These are phyloP conservation scores for Colletotrichum musae DNA, from an alignment of 2,329 filamentous ascomycete genomes.

Conservation along the genomic window DNA sequence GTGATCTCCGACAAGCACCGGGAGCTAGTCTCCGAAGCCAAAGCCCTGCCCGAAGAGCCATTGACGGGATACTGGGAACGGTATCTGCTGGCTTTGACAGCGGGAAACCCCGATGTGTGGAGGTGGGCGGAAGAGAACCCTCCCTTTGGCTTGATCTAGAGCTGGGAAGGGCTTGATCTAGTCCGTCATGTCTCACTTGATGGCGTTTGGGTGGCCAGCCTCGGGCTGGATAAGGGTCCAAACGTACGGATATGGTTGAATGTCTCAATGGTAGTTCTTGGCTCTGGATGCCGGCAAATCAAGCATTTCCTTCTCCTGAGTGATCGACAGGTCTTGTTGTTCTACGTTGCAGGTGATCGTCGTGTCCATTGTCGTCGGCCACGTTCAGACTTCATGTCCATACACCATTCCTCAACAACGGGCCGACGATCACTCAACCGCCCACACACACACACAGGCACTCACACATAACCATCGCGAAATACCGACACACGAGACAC, in stretches of 20 bases:
- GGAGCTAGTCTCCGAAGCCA: conserved; percentile 55
- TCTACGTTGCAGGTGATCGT: conserved; percentile 2
- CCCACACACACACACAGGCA: too few relatives aligned
- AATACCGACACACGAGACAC: neutral
- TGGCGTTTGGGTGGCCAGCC: neutral
- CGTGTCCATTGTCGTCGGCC: neutral
- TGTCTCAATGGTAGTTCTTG: neutral
- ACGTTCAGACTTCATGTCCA: neutral
- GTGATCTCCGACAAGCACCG: conserved; percentile 61
- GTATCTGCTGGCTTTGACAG: conserved; percentile 61
- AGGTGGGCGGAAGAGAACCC: conserved; percentile 17
- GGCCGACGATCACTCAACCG: neutral
- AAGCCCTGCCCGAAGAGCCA: conserved; percentile 65
- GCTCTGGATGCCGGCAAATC: neutral
- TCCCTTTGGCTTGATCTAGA: conserved; percentile 15
- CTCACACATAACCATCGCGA: conserved; percentile 6
- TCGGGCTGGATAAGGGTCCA: neutral
- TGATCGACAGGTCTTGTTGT: conserved; percentile 14
- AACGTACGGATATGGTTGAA: conserved; percentile 6
- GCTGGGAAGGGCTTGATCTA: conserved; percentile 11
- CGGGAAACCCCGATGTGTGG: conserved; percentile 59
- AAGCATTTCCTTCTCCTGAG: neutral
- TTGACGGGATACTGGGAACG: conserved; percentile 65
- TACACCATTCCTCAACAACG: conserved; percentile 5
- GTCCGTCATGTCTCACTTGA: conserved; percentile 8